Conservation (phyloP, 352 stramenopile genomes). For the Pythium pectinolyticum region DNA sequence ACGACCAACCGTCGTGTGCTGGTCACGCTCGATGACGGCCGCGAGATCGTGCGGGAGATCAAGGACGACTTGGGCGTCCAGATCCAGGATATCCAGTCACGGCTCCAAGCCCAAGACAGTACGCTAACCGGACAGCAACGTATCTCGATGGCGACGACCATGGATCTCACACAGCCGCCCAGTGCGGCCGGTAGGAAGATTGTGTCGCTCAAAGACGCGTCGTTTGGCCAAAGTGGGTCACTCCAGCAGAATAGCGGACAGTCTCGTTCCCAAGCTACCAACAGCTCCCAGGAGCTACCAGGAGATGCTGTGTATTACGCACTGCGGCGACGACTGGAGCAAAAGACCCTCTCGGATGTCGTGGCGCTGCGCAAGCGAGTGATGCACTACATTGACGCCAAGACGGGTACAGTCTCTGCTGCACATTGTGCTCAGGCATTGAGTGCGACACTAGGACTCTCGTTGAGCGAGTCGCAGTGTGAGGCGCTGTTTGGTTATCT, state of each 20-base stretch:
- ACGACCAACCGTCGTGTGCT: constrained; percentile 63
- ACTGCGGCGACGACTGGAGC: constrained; percentile 46
- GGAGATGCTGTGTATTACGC: constrained; percentile 48
- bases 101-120: constrained; percentile 37
- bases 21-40: constrained; percentile 55
- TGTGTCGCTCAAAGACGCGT: constrained; percentile 60
- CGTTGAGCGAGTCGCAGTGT: constrained; percentile 47
- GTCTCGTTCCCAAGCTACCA: too few species aligned
- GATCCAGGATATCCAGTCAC: constrained; percentile 33
- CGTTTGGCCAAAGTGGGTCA: constrained; percentile 32
- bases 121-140: neutral
- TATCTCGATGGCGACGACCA: constrained; percentile 4
- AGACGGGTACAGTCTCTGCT: constrained; percentile 49
- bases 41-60: constrained; percentile 44
- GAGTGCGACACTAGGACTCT: constrained; percentile 36
- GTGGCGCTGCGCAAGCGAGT: constrained; percentile 49
- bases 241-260: neutral
- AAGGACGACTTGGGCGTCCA: constrained; percentile 47
- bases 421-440: constrained; percentile 43
- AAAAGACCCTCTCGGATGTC: constrained; percentile 45
- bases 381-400: constrained; percentile 53
- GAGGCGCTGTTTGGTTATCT: constrained; percentile 52
- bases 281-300: neutral
- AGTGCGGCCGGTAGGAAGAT: constrained; percentile 36
- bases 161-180: constrained; percentile 26